Evolutionary conservation across 2,329 filamentous ascomycete species (phyloP).

Genomic region (Parastagonospora avenae): DNA sequence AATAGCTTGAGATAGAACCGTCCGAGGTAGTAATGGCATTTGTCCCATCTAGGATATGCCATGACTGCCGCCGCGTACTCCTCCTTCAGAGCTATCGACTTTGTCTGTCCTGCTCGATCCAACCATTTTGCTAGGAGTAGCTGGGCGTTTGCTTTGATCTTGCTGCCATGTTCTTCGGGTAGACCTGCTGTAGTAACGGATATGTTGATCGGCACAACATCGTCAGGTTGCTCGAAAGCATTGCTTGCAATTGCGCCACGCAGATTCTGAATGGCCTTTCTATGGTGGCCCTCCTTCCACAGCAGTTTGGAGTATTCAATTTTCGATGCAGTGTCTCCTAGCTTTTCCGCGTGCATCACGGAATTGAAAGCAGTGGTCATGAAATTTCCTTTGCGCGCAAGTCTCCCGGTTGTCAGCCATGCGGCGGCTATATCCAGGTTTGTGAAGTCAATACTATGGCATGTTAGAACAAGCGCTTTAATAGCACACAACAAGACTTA

Average conservation of each 20-base stretch:
- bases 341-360: constrained; percentile 82
- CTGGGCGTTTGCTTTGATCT: constrained; percentile 77
- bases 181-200: constrained; percentile 47
- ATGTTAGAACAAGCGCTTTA: constrained; percentile 11
- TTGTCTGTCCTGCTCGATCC: constrained; percentile 90
- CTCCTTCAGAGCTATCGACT: constrained; percentile 74
- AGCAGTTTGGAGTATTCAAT: constrained; percentile 93
- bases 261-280: constrained; percentile 91
- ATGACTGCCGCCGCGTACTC: constrained; percentile 79
- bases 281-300: constrained; percentile 91
- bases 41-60: constrained; percentile 79
- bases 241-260: constrained; percentile 83
- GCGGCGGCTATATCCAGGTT: constrained; percentile 77
- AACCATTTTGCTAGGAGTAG: constrained; percentile 96
- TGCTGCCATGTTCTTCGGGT: constrained; percentile 54
- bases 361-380: constrained; percentile 91
- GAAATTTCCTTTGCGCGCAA: constrained; percentile 84
- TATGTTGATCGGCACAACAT: constrained; percentile 43
- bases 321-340: constrained; percentile 84
- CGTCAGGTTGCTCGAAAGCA: constrained; percentile 64
- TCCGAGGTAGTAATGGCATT: constrained; percentile 95
- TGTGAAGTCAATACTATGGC: constrained; percentile 60
- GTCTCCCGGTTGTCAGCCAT: constrained; percentile 83
- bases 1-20: constrained; percentile 97
- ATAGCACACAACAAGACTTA: constrained; percentile 48